These are phyloP conservation scores for Ceratocystis papillata DNA, from an alignment of 2,329 filamentous ascomycete genomes.

Conservation along the genomic window DNA sequence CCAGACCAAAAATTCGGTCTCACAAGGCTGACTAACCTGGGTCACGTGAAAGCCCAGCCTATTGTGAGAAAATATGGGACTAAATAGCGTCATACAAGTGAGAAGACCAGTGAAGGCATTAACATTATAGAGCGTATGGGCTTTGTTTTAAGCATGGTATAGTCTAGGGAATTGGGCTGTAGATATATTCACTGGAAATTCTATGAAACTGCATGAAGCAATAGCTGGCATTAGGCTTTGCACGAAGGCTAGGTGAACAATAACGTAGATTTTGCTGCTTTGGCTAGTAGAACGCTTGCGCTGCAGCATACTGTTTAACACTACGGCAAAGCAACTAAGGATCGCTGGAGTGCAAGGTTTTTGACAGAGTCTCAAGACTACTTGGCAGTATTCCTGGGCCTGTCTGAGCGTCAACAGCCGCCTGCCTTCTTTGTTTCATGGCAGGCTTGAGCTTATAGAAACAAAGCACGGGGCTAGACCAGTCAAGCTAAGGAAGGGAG, in stretches of 20 bases:
- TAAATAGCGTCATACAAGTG: neutral
- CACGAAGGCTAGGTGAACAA: too few relatives aligned
- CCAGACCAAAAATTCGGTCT: conserved; percentile 8
- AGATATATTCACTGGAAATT: too few relatives aligned
- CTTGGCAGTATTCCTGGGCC: neutral
- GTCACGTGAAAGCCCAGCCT: neutral
- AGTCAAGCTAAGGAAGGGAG: neutral
- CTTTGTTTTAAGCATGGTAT: too few relatives aligned
- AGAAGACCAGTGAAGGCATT: neutral
- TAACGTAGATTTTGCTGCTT: too few relatives aligned
- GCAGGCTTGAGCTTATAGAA: neutral
- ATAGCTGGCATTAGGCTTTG: too few relatives aligned
- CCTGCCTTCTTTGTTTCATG: conserved; percentile 3
- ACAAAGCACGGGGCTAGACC: neutral
- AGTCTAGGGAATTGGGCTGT: too few relatives aligned
- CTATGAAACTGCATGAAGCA: too few relatives aligned
- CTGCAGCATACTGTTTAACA: too few relatives aligned
- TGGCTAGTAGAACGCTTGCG: too few relatives aligned
- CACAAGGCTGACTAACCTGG: neutral
- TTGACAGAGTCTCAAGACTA: neutral
- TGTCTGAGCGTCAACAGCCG: neutral
- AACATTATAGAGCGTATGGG: too few relatives aligned
- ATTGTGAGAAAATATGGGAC: neutral
- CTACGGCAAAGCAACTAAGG: too few relatives aligned
- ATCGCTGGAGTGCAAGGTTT: too few relatives aligned